phyloP scores from a whole-genome alignment of 805 yeast genomes.

The Kodamaea restingae region DNA sequence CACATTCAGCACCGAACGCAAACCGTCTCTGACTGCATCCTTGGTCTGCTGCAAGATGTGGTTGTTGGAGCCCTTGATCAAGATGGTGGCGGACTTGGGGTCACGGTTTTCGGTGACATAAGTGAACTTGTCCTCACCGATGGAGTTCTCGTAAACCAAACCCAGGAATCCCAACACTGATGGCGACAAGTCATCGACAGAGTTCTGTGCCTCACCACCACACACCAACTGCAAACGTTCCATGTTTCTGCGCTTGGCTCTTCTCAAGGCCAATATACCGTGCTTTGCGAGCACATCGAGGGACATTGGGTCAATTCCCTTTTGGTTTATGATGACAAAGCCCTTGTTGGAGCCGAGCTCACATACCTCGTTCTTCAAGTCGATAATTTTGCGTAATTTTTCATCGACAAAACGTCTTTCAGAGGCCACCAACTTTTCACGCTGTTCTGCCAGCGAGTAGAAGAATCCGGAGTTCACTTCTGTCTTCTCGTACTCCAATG shows the following conservation, averaged over 20 bases:
- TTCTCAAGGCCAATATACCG: conserved; percentile 87
- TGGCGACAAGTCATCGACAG: conserved; percentile 87
- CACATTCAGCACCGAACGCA: conserved; percentile 90
- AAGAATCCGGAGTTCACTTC: conserved; percentile 96
- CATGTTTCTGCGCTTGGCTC: conserved; percentile 99
- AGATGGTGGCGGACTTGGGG: conserved; percentile 87
- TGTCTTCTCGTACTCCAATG: conserved; percentile 94
- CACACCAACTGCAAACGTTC: conserved; percentile 94
- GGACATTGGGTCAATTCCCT: conserved; percentile 98
- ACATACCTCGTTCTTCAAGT: conserved; percentile 88
- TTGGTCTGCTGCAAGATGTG: conserved; percentile 88
- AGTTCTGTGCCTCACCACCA: conserved; percentile 97
- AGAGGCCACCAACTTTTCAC: conserved; percentile 88
- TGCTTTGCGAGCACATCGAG: conserved; percentile 90
- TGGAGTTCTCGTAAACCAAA: conserved; percentile 81
- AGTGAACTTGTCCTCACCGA: conserved; percentile 97
- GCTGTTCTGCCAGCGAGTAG: conserved; percentile 92
- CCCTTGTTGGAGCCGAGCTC: conserved; percentile 67
- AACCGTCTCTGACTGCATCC: conserved; percentile 96
- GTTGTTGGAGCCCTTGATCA: conserved; percentile 90
- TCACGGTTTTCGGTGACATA: conserved; percentile 86
- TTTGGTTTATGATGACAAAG: conserved; percentile 93
- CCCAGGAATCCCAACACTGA: conserved; percentile 85
- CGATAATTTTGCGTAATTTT: conserved; percentile 85
- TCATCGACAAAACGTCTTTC: conserved; percentile 95